Percentiles rank a stretch among this genome's conserved stretches.
Conservation (phyloP, 768 basidiomycete species). For the Termitomyces sp. region DNA sequence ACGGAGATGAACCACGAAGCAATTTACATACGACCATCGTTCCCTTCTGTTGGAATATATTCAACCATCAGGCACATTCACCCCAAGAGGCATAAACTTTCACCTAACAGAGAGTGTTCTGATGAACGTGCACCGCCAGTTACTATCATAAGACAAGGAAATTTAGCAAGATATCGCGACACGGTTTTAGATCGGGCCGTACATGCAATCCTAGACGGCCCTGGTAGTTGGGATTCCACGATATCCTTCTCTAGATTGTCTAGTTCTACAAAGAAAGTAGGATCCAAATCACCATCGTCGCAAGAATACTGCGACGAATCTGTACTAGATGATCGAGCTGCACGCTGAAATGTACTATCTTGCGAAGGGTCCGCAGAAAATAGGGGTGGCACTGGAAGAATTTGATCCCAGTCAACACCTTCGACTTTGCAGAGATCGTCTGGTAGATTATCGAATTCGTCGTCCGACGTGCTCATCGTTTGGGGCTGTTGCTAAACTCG, state of each 20-base stretch:
- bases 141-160: not conserved
- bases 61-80: not conserved
- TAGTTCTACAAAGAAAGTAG: conserved; percentile 34
- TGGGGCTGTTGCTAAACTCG: not conserved
- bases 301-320: conserved; percentile 19
- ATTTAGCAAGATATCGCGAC: not conserved
- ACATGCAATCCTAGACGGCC: conserved; percentile 3
- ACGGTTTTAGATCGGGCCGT: not conserved
- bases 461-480: conserved; percentile 28
- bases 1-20: not conserved
- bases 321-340: conserved; percentile 11
- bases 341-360: not conserved
- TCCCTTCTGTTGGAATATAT: not conserved
- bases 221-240: conserved; percentile 6
- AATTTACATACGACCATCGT: conserved; percentile 1
- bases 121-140: not conserved
- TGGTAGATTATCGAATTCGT: conserved; percentile 49
- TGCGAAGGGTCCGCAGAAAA: conserved; percentile 20
- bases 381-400: conserved; percentile 22
- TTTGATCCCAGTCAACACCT: conserved; percentile 40
- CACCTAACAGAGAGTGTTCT: conserved; percentile 1
- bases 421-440: conserved; percentile 50
- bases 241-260: conserved; percentile 40
- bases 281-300: conserved; percentile 29
- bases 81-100: not conserved